Conservation (phyloP, 2,329 filamentous ascomycete species). For the Didymella glomerata region DNA sequence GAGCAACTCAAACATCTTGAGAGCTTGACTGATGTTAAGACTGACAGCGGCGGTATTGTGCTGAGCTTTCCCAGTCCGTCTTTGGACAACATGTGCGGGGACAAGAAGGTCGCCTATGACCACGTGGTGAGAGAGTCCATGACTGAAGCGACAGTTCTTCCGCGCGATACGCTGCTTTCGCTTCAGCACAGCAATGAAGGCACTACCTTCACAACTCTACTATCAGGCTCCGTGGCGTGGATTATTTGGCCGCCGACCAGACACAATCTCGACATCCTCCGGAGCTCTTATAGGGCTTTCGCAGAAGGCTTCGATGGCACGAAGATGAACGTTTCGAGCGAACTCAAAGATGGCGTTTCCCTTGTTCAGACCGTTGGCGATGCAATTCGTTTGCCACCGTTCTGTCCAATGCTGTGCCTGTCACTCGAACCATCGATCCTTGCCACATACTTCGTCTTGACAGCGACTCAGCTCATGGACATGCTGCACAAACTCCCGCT, state of each 20-base stretch:
- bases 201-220: conserved; percentile 25
- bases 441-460: conserved; percentile 18
- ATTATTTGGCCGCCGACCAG: conserved; percentile 36
- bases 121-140: conserved; percentile 13
- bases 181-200: conserved; percentile 33
- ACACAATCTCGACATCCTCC: conserved; percentile 26
- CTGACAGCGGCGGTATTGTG: background rate
- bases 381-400: conserved; percentile 28
- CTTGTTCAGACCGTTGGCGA: conserved; percentile 28
- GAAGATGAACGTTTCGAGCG: conserved; percentile 1
- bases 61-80: conserved; percentile 21
- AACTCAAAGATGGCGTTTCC: conserved; percentile 29
- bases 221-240: conserved; percentile 30
- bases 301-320: background rate
- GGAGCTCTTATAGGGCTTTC: conserved; percentile 20
- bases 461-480: conserved; percentile 13
- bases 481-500: conserved; percentile 24
- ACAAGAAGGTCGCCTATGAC: conserved; percentile 2
- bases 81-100: conserved; percentile 19
- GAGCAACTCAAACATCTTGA: conserved; percentile 4
- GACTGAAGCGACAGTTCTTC: conserved; percentile 20
- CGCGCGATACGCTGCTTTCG: conserved; percentile 10
- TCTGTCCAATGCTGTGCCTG: conserved; percentile 25
- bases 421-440: conserved; percentile 22
- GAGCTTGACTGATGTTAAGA: background rate